phyloP scores from a whole-genome alignment of 2,329 filamentous ascomycete genomes.

The Chaetoscypha palmicola region DNA sequence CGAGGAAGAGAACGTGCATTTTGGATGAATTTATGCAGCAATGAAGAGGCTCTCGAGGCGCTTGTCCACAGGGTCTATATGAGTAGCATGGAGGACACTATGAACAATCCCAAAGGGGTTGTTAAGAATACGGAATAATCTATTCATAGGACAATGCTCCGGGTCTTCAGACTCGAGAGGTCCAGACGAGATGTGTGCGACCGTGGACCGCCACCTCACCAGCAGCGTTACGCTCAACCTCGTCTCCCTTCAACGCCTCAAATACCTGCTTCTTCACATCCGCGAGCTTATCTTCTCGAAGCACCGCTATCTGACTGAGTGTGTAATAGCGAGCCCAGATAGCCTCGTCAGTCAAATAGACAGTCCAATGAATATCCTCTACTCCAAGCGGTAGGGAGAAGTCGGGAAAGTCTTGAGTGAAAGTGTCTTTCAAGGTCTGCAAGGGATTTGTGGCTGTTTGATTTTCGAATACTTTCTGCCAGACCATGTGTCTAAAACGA shows the following conservation, averaged over 20 bases:
- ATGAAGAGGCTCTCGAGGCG: slow-evolving; percentile 9
- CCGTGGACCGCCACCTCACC: slow-evolving; percentile 60
- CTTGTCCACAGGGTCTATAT: too few species aligned
- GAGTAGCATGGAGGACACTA: too few species aligned
- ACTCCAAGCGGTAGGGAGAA: slow-evolving; percentile 59
- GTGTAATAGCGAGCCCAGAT: slow-evolving; percentile 60
- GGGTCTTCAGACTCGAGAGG: slow-evolving; percentile 35
- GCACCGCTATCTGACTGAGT: slow-evolving; percentile 58
- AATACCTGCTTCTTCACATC: slow-evolving; percentile 45
- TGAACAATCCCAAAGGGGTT: too few species aligned
- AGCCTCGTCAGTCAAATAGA: slow-evolving; percentile 50
- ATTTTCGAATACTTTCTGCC: slow-evolving; percentile 57
- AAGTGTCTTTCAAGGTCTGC: slow-evolving; percentile 41
- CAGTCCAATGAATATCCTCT: slow-evolving; percentile 48
- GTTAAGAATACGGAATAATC: too few species aligned
- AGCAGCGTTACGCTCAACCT: slow-evolving; percentile 51
- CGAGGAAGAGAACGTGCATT: not conserved
- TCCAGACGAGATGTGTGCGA: slow-evolving; percentile 57
- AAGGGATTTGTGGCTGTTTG: slow-evolving; percentile 47
- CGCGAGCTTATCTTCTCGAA: slow-evolving; percentile 43
- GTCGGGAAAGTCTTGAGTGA: slow-evolving; percentile 35
- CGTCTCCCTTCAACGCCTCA: slow-evolving; percentile 43
- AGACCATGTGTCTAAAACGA: slow-evolving; percentile 58
- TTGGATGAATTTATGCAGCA: slow-evolving; percentile 11
- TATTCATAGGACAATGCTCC: too few species aligned